phyloP scores from a whole-genome alignment of 176 grass and related monocot genomes.

The Rhynchospora pubera region DNA sequence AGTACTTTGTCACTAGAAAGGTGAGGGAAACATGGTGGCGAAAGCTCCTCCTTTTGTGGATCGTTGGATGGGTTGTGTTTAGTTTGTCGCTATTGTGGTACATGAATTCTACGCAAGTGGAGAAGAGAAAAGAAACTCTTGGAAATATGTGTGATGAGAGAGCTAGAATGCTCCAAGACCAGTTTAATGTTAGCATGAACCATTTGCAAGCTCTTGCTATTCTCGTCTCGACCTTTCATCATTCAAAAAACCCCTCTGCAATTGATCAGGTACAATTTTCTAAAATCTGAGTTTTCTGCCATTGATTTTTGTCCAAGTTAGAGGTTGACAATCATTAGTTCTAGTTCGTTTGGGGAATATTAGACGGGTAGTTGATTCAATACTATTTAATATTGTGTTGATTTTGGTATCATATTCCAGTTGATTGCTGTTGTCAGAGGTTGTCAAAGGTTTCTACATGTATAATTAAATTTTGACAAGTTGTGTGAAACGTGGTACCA shows the following conservation, averaged over 20 bases:
- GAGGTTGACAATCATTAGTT: not conserved
- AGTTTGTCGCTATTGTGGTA: constrained; percentile 12
- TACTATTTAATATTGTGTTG: not conserved
- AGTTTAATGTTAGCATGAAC: constrained; percentile 99
- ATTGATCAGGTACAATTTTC: constrained; percentile 67
- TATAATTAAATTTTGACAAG: not conserved
- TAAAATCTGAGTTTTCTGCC: not conserved
- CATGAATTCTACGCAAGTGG: constrained; percentile 32
- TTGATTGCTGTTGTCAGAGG: not conserved
- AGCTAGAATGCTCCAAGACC: constrained; percentile 93
- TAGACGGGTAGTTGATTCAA: not conserved
- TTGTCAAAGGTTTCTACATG: not conserved
- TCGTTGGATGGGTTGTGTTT: constrained; percentile 18
- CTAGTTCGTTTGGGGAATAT: too few species aligned
- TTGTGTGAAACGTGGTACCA: not conserved
- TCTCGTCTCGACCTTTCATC: constrained; percentile 92
- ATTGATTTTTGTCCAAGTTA: not conserved
- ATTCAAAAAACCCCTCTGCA: constrained; percentile 66
- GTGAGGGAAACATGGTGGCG: constrained; percentile 32
- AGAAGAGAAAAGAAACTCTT: constrained; percentile 60
- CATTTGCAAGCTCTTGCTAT: constrained; percentile 96
- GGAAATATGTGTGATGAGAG: constrained; percentile 92
- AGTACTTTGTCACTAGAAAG: constrained; percentile 39
- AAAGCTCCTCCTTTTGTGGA: constrained; percentile 43
- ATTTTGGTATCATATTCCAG: not conserved